phyloP scores from a whole-genome alignment of 345 rosid species.

The Crucihimalaya himalaica region DNA sequence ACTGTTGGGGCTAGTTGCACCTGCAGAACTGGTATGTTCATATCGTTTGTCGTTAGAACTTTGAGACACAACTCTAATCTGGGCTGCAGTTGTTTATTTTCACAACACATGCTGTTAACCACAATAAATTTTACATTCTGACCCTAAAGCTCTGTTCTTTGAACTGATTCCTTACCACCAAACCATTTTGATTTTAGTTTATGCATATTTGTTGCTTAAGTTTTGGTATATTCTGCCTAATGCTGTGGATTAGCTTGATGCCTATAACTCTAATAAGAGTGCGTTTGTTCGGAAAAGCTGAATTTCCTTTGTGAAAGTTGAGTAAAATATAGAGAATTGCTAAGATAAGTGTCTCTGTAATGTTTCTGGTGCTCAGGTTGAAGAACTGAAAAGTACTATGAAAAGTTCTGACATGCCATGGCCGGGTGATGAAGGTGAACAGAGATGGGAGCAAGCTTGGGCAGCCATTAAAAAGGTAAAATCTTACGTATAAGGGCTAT shows the following conservation, averaged over 20 bases:
- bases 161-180: background rate
- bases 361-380: conserved; percentile 56
- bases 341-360: conserved; percentile 21
- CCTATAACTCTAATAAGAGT: background rate
- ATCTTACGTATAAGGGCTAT: conserved; percentile 7
- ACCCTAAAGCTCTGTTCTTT: conserved; percentile 2
- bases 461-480: conserved; percentile 87
- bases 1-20: conserved; percentile 68
- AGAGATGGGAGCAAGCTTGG: conserved; percentile 98
- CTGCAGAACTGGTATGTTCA: conserved; percentile 66
- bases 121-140: background rate
- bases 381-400: conserved; percentile 84
- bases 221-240: background rate
- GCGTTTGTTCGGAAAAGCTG: background rate
- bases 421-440: conserved; percentile 98
- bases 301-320: background rate
- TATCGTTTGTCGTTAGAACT: conserved; percentile 18
- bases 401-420: conserved; percentile 90
- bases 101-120: conserved; percentile 4
- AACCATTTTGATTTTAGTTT: background rate
- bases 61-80: background rate
- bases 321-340: background rate
- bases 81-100: background rate
- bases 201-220: background rate
- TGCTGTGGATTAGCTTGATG: conserved; percentile 8